Base-by-base conservation (phyloP, 2,329 filamentous ascomycete genomes). In the Ophiostoma sp. region DNA sequence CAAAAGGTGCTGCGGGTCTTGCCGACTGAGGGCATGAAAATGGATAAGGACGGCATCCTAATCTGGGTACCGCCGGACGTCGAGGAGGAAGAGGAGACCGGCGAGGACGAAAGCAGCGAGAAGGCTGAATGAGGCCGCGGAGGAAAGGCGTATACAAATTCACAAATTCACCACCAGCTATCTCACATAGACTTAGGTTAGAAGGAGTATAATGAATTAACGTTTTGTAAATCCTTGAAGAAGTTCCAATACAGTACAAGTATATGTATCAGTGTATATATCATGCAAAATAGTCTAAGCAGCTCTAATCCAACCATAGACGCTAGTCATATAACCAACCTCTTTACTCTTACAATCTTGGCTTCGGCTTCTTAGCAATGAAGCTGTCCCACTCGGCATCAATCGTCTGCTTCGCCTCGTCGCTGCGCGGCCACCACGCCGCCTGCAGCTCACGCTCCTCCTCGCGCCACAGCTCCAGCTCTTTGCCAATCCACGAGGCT, bases 1-100 rank as follows among this genome's bases (percentile, higher is more conserved):
- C 95, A 97, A 81, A 97, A 98, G 86, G 90, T 92, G 55, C 82
- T 98, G 74, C 91, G 92, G 75, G 90, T 97, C 42, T 89, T 94
- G 74, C 91, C 93, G 6, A 96, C 93, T 0, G 92, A 91, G 79
- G 92, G 90, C 95, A 73, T 86, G 81, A 75, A 77, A 73, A 64
- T 94, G 91, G 92, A 88, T 93, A 91, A 90, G 81, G 89, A 91
- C 3, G 90, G 89, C 0, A 79, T 92, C 28, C 78, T 90, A 77
- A 79, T 92, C 28, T 92, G 90, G 90, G 85, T 92, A 22, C 87
- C 87, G 48, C 84, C 84, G 15, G 82, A 80, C 72, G 77, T 76
- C 33, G 80, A 80, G 2, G 80, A 80, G 57, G 70, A 70, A 17
- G 74, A 72, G 11, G 70, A 69, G 12, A 57, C 28, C 17, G 72